These are phyloP conservation scores for Wickerhamiella allomyrinae DNA, from an alignment of 805 yeast genomes.

Conservation along the genomic window DNA sequence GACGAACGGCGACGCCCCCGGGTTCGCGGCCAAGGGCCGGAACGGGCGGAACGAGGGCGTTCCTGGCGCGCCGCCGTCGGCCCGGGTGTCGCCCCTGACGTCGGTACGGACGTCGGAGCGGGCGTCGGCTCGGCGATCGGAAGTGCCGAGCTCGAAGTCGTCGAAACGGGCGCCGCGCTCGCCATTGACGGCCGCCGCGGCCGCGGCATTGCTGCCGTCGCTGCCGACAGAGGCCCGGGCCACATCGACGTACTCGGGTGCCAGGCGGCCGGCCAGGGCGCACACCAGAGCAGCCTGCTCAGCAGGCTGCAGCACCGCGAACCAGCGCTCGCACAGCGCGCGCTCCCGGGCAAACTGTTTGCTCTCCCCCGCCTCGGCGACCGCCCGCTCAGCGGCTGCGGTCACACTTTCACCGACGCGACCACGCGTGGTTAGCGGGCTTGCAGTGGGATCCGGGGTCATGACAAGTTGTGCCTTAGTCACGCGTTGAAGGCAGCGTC, in stretches of 20 bases:
- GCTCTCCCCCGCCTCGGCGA: slow-evolving; percentile 21
- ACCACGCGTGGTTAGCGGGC: slow-evolving; percentile 19
- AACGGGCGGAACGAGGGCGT: not conserved
- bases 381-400: slow-evolving; percentile 22
- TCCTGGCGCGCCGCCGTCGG: not conserved
- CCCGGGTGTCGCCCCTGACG: not conserved
- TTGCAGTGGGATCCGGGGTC: slow-evolving; percentile 17
- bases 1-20: slow-evolving; percentile 7
- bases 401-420: slow-evolving; percentile 3
- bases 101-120: not conserved
- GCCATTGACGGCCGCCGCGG: not conserved
- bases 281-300: slow-evolving; percentile 29
- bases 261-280: slow-evolving; percentile 17
- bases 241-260: not conserved
- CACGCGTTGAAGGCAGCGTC: slow-evolving; percentile 4
- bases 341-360: slow-evolving; percentile 22
- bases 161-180: slow-evolving; percentile 1
- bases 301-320: slow-evolving; percentile 24
- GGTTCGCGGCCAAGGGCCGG: slow-evolving; percentile 1
- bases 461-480: slow-evolving; percentile 5
- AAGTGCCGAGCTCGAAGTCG: not conserved
- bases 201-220: not conserved
- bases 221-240: not conserved
- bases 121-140: not conserved
- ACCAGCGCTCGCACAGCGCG: slow-evolving; percentile 28